Percentiles rank a stretch among this genome's conserved stretches.
Evolutionary conservation across 1,139 yeast genomes (phyloP).

Genomic region (Diutina ranongensis): DNA sequence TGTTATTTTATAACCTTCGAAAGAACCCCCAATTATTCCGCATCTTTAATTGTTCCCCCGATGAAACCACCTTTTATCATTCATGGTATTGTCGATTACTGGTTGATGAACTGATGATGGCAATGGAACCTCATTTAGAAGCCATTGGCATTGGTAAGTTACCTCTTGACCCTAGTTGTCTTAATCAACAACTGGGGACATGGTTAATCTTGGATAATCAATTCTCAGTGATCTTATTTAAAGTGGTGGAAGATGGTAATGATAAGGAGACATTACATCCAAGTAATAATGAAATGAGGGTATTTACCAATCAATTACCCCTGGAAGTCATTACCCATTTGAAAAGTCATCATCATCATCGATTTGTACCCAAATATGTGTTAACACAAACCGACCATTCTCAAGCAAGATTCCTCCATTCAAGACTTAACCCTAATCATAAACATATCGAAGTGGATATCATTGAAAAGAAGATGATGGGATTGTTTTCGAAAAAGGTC

Average conservation of each 20-base stretch:
- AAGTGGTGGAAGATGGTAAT: not conserved
- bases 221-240: not conserved
- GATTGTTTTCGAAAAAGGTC: not conserved
- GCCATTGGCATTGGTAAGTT: slow-evolving; percentile 9
- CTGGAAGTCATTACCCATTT: not conserved
- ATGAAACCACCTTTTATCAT: slow-evolving; percentile 31
- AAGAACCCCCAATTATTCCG: slow-evolving; percentile 23
- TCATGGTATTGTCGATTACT: slow-evolving; percentile 18
- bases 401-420: slow-evolving; percentile 19
- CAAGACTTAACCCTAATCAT: not conserved
- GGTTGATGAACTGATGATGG: slow-evolving; percentile 12
- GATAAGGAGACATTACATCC: not conserved
- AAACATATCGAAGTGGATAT: not conserved
- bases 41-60: slow-evolving; percentile 33
- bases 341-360: not conserved
- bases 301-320: not conserved
- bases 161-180: slow-evolving; percentile 13
- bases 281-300: not conserved
- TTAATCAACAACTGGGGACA: slow-evolving; percentile 9
- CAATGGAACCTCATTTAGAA: slow-evolving; percentile 19
- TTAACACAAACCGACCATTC: slow-evolving; percentile 25
- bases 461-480: not conserved
- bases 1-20: slow-evolving; percentile 21
- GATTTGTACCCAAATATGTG: slow-evolving; percentile 14
- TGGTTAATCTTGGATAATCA: slow-evolving; percentile 5